phyloP scores from a whole-genome alignment of 495 filamentous ascomycete species.

The Hypoxylon fragiforme region DNA sequence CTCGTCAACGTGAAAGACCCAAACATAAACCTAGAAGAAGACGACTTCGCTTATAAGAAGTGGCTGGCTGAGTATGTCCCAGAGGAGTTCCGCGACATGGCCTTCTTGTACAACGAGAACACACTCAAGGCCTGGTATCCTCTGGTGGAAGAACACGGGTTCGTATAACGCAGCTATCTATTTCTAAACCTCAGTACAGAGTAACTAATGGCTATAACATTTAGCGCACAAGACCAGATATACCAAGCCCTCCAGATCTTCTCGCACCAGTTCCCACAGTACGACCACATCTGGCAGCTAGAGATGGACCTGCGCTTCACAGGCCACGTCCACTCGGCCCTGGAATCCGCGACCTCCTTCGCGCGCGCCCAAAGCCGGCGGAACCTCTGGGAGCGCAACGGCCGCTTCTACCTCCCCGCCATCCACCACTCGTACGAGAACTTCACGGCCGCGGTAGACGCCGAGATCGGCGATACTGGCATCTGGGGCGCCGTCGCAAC shows the following conservation, averaged over 20 bases:
- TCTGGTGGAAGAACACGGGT: slow-evolving; percentile 41
- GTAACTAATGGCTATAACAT: not conserved
- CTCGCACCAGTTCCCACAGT: slow-evolving; percentile 53
- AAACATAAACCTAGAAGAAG: slow-evolving; percentile 50
- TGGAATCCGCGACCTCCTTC: slow-evolving; percentile 46
- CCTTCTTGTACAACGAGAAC: slow-evolving; percentile 52
- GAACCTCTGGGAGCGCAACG: slow-evolving; percentile 77
- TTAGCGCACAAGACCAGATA: slow-evolving; percentile 7
- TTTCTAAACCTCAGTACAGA: not conserved
- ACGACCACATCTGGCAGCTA: slow-evolving; percentile 60
- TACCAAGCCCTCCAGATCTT: slow-evolving; percentile 52
- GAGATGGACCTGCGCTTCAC: slow-evolving; percentile 60
- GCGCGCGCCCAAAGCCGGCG: slow-evolving; percentile 71
- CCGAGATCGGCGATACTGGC: slow-evolving; percentile 69
- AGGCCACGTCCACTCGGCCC: slow-evolving; percentile 41
- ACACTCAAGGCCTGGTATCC: slow-evolving; percentile 42
- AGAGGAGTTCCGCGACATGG: slow-evolving; percentile 53
- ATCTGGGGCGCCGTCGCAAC: slow-evolving; percentile 74
- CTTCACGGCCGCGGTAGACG: slow-evolving; percentile 75
- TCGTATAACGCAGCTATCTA: not conserved
- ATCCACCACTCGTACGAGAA: slow-evolving; percentile 72
- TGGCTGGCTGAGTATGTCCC: slow-evolving; percentile 52
- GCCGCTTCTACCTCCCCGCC: slow-evolving; percentile 75
- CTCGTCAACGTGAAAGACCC: slow-evolving; percentile 58
- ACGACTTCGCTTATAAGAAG: slow-evolving; percentile 47